These are phyloP conservation scores for Tolypocladium pustulatum DNA, from an alignment of 2,329 filamentous ascomycete genomes.

Conservation along the genomic window DNA sequence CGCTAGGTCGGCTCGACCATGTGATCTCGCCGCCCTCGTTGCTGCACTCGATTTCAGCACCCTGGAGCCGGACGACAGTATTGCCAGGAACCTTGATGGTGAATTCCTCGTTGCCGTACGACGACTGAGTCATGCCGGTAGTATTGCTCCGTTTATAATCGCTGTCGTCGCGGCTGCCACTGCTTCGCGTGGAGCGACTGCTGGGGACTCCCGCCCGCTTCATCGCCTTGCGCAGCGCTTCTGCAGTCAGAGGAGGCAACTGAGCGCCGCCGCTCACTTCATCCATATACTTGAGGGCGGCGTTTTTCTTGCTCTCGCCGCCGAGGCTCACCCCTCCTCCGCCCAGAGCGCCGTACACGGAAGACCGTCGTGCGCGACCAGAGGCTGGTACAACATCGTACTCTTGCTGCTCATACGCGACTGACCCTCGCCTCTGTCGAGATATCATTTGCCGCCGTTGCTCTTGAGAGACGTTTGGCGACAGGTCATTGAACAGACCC, in stretches of 20 bases:
- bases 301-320: conserved; percentile 26
- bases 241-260: conserved; percentile 42
- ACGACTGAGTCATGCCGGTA: conserved; percentile 47
- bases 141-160: conserved; percentile 52
- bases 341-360: conserved; percentile 26
- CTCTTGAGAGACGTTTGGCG: conserved; percentile 23
- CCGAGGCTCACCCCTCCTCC: conserved; percentile 22
- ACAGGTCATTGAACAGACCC: conserved; percentile 27
- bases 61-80: conserved; percentile 44
- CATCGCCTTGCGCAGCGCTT: conserved; percentile 40
- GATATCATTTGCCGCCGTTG: conserved; percentile 19
- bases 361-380: conserved; percentile 25
- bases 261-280: conserved; percentile 33
- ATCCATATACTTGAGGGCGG: conserved; percentile 39
- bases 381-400: conserved; percentile 29
- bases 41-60: conserved; percentile 48
- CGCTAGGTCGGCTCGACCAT: conserved; percentile 27
- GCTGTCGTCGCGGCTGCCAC: conserved; percentile 51
- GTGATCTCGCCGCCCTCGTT: conserved; percentile 50
- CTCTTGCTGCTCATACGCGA: conserved; percentile 26
- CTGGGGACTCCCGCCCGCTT: conserved; percentile 34
- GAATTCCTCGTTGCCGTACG: conserved; percentile 41
- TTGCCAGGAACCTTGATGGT: conserved; percentile 50
- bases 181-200: conserved; percentile 48
- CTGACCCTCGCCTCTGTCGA: conserved; percentile 23